phyloP scores from a whole-genome alignment of 2,329 filamentous ascomycete genomes.

The Fonsecaea pugnacius region DNA sequence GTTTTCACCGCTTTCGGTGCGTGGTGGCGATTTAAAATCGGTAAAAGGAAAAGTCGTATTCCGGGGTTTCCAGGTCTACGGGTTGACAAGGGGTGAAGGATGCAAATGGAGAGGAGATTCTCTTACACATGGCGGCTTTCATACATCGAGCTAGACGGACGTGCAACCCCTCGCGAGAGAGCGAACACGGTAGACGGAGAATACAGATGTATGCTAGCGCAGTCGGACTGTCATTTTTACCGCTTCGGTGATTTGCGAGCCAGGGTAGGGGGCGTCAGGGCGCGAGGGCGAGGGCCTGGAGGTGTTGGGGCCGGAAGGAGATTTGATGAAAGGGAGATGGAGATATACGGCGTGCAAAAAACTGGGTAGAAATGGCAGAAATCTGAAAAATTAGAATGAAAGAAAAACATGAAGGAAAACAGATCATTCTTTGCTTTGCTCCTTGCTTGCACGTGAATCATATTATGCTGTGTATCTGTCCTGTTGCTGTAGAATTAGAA shows the following conservation, averaged over 20 bases:
- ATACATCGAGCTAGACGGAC: constrained; percentile 8
- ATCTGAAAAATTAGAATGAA: too few relatives aligned
- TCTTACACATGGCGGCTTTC: constrained; percentile 20
- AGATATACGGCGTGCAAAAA: too few relatives aligned
- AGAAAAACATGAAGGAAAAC: too few relatives aligned
- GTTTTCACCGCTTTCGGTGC: background rate
- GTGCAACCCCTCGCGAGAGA: constrained; percentile 2
- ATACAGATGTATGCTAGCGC: constrained; percentile 22
- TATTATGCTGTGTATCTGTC: too few relatives aligned
- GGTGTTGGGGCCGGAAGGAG: too few relatives aligned
- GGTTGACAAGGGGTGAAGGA: background rate
- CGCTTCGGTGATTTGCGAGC: background rate
- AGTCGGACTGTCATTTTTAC: constrained; percentile 11
- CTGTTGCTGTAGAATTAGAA: too few relatives aligned
- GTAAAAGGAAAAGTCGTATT: constrained; percentile 5
- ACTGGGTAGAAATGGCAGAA: too few relatives aligned
- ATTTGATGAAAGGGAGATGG: too few relatives aligned
- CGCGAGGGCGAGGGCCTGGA: background rate
- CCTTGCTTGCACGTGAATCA: too few relatives aligned
- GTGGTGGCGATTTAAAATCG: background rate
- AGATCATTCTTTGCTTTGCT: too few relatives aligned
- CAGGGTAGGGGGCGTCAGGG: background rate
- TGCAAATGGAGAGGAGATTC: background rate
- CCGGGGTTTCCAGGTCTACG: background rate
- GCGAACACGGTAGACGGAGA: background rate